phyloP scores from a whole-genome alignment of 345 rosid genomes.

The Cardamine chenopodiifolia region DNA sequence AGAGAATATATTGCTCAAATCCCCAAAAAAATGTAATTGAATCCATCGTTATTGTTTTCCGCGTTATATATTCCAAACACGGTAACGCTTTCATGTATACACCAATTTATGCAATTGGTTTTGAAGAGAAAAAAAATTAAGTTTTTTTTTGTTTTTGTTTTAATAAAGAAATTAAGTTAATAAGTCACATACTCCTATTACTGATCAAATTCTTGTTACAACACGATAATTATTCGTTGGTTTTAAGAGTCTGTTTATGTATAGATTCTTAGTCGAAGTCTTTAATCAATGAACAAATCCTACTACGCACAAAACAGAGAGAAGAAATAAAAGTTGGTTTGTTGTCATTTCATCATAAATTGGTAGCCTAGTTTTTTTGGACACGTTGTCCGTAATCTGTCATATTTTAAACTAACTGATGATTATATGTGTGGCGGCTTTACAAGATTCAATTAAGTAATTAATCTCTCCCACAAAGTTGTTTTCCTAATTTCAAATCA shows the following conservation, averaged over 20 bases:
- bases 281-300: conserved; percentile 5
- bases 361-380: not conserved
- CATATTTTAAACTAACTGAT: conserved; percentile 28
- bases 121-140: not conserved
- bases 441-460: conserved; percentile 3
- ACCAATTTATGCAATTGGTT: not conserved
- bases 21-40: not conserved
- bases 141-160: no score
- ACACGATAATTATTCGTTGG: not conserved
- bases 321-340: conserved; percentile 7
- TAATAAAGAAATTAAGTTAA: not conserved
- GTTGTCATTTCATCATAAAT: conserved; percentile 33
- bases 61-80: not conserved
- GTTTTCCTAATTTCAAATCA: conserved; percentile 15
- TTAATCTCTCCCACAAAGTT: conserved; percentile 7
- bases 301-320: not conserved
- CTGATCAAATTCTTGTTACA: not conserved
- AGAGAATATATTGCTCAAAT: not conserved
- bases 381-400: conserved; percentile 36
- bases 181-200: not conserved
- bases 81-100: not conserved
- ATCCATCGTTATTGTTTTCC: not conserved
- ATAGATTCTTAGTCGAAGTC: not conserved
- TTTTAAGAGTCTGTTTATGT: not conserved
- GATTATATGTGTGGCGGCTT: conserved; percentile 17